phyloP scores from a whole-genome alignment of 768 basidiomycete species.

The Pseudohyphozyma bogoriensis region DNA sequence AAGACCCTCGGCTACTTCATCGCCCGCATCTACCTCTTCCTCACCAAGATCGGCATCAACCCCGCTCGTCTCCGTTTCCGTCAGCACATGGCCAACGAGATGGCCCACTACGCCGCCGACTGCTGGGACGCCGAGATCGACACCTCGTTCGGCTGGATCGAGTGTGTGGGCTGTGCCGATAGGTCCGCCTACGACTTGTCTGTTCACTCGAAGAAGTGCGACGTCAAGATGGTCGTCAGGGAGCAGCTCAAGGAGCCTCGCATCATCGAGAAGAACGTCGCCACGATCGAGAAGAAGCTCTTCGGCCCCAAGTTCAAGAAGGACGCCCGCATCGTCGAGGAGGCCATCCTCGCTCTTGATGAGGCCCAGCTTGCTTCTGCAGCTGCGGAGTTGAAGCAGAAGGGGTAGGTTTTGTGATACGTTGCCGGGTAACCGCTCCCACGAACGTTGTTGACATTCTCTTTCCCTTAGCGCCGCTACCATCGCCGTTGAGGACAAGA shows the following conservation, averaged over 20 bases:
- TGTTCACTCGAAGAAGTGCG: conserved; percentile 77
- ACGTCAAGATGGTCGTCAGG: conserved; percentile 72
- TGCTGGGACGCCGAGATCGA: conserved; percentile 99
- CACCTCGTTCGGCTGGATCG: conserved; percentile 87
- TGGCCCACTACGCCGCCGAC: conserved; percentile 98
- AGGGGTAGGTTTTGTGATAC: conserved; percentile 50
- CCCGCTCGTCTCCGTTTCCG: conserved; percentile 75
- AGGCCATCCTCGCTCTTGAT: conserved; percentile 54
- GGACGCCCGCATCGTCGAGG: conserved; percentile 60
- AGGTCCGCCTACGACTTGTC: conserved; percentile 91
- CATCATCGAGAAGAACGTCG: conserved; percentile 64
- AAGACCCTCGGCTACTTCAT: conserved; percentile 97
- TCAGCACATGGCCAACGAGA: conserved; percentile 98
- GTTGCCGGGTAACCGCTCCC: no score
- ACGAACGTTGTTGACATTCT: not conserved
- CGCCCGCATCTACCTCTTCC: conserved; percentile 79
- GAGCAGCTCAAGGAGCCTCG: conserved; percentile 77
- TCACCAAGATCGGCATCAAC: conserved; percentile 82
- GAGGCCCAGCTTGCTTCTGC: conserved; percentile 56
- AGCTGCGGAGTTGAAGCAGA: conserved; percentile 55
- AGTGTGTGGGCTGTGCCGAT: conserved; percentile 98
- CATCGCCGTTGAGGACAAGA: no score
- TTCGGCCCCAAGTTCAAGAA: conserved; percentile 82
- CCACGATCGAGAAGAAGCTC: conserved; percentile 74
- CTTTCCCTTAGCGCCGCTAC: no score